Percentiles rank a stretch among this genome's conserved stretches.
Evolutionary conservation across 2,329 filamentous ascomycete species (phyloP).

Genomic region (Albophoma yamanashiensis): DNA sequence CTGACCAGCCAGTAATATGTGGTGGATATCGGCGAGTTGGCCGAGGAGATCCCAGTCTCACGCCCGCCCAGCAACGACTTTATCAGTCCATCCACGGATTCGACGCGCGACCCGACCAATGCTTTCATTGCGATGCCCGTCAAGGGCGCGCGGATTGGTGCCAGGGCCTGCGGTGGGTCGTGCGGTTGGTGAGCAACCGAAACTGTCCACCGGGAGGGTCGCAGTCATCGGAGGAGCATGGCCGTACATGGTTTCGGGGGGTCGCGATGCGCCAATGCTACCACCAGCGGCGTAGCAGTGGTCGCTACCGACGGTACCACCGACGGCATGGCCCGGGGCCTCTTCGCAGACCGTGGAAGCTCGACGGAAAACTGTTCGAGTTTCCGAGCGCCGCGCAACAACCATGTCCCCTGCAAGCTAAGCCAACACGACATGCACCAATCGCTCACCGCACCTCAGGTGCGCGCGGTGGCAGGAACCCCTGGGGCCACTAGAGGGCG

Average conservation of each 20-base stretch:
- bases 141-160: background rate
- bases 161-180: background rate
- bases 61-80: background rate
- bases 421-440: background rate
- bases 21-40: background rate
- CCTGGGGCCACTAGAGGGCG: background rate
- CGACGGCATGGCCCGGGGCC: background rate
- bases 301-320: background rate
- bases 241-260: background rate
- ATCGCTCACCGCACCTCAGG: background rate
- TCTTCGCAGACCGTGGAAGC: background rate
- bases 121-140: background rate
- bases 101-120: background rate
- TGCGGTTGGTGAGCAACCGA: background rate
- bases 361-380: too few relatives aligned
- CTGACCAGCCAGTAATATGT: background rate
- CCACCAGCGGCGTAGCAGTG: background rate
- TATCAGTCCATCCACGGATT: background rate
- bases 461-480: background rate
- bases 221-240: background rate
- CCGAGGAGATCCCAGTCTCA: background rate
- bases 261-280: background rate
- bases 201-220: background rate
- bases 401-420: background rate
- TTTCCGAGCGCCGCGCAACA: background rate